A percentile compares a stretch with the other conserved stretches of the same genome.
These are phyloP conservation scores for Neurospora sp. DNA, from an alignment of 495 filamentous ascomycete genomes.

Conservation along the genomic window DNA sequence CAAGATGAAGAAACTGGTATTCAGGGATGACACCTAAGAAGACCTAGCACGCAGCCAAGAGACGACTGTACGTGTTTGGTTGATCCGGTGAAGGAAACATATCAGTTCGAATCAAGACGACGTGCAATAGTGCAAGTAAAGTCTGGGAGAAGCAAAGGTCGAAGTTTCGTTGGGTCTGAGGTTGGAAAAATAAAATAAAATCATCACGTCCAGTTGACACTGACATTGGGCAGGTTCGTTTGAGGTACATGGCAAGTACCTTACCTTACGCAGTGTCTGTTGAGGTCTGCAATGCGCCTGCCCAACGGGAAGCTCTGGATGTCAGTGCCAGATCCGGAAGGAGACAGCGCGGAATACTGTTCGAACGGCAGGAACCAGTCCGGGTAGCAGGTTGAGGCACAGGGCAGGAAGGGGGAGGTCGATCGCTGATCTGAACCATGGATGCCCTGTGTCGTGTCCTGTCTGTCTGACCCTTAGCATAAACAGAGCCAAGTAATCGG, in stretches of 20 bases:
- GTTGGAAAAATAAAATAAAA: neutral
- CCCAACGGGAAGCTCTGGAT: neutral
- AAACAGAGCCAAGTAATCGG: neutral
- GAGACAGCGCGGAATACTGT: neutral
- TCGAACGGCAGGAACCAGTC: neutral
- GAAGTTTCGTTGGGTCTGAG: neutral
- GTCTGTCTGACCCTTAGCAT: neutral
- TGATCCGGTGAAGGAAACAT: neutral
- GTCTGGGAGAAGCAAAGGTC: neutral
- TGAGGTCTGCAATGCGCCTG: neutral
- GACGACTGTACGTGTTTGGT: neutral
- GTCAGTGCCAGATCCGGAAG: neutral
- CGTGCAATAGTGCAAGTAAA: neutral
- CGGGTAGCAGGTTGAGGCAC: neutral
- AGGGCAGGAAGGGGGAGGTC: neutral
- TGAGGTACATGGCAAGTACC: neutral
- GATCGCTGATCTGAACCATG: slow-evolving; percentile 1
- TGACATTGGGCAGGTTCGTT: neutral
- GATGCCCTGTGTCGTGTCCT: slow-evolving; percentile 1
- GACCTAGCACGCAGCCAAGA: neutral
- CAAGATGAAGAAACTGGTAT: neutral
- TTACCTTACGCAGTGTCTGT: neutral
- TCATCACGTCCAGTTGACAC: neutral
- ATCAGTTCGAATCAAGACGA: neutral
- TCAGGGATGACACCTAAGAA: neutral